Percentiles rank a stretch among this genome's conserved stretches.
These are phyloP conservation scores for Russula griseocarnosa DNA, from an alignment of 768 basidiomycete species.

Conservation along the genomic window DNA sequence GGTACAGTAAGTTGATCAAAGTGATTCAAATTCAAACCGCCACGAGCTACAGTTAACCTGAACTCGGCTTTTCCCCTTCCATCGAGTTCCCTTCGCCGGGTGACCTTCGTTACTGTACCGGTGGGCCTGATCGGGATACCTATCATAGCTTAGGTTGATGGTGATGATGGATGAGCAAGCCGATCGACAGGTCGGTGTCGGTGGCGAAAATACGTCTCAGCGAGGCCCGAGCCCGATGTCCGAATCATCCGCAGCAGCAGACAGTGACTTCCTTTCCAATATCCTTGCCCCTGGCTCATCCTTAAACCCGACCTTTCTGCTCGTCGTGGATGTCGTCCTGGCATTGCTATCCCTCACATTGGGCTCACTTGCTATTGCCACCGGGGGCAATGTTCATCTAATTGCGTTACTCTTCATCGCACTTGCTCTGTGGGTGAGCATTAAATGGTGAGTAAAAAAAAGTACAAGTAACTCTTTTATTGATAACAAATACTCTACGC, in stretches of 20 bases:
- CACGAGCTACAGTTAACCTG: no score
- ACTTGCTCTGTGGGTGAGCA: slow-evolving; percentile 66
- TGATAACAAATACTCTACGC: background rate
- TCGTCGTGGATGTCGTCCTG: slow-evolving; percentile 61
- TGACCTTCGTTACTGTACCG: background rate
- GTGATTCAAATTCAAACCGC: no score
- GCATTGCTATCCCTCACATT: slow-evolving; percentile 55
- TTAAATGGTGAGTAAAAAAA: slow-evolving; percentile 61
- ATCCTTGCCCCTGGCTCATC: slow-evolving; percentile 75
- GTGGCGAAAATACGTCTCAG: background rate
- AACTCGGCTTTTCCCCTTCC: no score
- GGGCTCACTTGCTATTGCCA: slow-evolving; percentile 52
- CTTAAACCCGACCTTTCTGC: slow-evolving; percentile 63
- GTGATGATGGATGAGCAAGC: background rate
- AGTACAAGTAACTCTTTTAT: background rate
- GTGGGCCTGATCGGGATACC: no score
- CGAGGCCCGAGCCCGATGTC: no score
- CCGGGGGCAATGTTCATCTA: slow-evolving; percentile 63
- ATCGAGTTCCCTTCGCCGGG: background rate
- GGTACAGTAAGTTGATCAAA: no score
- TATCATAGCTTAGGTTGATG: background rate
- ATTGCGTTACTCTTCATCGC: slow-evolving; percentile 63
- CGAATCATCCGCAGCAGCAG: background rate
- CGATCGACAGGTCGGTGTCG: no score
- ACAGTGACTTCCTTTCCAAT: slow-evolving; percentile 44